phyloP scores from a whole-genome alignment of 176 grass and related monocot species.

The Oryza nivara region DNA sequence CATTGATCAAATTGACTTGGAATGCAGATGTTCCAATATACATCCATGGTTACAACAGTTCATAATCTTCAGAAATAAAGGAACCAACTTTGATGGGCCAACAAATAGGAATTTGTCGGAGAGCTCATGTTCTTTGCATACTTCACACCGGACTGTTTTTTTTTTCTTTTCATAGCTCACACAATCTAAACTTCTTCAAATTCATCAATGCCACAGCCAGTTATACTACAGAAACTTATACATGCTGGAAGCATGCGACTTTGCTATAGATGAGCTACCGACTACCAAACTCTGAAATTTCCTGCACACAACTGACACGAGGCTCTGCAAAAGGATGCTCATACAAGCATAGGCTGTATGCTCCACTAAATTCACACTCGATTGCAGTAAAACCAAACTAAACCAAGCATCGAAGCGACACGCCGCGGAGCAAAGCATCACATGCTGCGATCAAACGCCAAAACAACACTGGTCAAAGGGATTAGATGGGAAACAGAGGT shows the following conservation, averaged over 20 bases:
- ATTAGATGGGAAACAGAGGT: slow-evolving; percentile 21
- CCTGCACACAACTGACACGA: neutral
- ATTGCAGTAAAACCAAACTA: slow-evolving; percentile 19
- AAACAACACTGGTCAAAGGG: neutral
- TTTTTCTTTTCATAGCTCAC: neutral
- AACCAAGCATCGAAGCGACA: neutral
- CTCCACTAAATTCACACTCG: neutral
- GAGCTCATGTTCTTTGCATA: neutral
- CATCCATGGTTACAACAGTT: neutral
- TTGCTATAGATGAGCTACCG: neutral
- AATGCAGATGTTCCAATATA: neutral
- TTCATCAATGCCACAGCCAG: neutral
- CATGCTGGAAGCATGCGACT: neutral
- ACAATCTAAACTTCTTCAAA: neutral
- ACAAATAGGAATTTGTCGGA: neutral
- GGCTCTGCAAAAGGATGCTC: neutral
- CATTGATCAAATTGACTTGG: neutral
- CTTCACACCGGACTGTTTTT: neutral
- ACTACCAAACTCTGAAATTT: neutral
- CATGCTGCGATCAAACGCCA: slow-evolving; percentile 8
- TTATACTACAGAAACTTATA: neutral
- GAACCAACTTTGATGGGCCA: neutral
- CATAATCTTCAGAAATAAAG: neutral
- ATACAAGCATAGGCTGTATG: neutral
- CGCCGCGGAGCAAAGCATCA: slow-evolving; percentile 3